A percentile compares a stretch with the other conserved stretches of the same genome.
Evolutionary conservation across 2,329 filamentous ascomycete genomes (phyloP).

Genomic region (Arthrobotrys conoides): DNA sequence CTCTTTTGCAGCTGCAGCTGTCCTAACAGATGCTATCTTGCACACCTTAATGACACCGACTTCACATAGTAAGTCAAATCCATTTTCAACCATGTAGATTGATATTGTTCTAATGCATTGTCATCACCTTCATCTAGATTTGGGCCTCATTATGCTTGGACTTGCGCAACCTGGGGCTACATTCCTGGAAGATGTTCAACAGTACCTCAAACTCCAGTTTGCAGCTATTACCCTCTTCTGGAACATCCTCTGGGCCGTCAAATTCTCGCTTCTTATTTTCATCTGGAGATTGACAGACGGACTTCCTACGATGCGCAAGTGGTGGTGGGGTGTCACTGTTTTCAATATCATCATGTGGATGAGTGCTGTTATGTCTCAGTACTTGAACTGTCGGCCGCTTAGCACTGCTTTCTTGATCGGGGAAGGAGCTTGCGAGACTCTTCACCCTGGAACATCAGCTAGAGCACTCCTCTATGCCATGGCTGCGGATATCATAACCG

Average conservation of each 20-base stretch:
- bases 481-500: slow-evolving; percentile 64
- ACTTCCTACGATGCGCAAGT: slow-evolving; percentile 63
- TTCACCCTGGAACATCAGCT: slow-evolving; percentile 54
- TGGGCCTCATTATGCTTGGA: slow-evolving; percentile 47
- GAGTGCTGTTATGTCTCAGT: slow-evolving; percentile 64
- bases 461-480: slow-evolving; percentile 64
- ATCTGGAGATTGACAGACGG: slow-evolving; percentile 65
- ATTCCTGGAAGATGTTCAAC: slow-evolving; percentile 60
- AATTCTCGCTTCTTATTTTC: slow-evolving; percentile 64
- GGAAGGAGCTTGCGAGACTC: slow-evolving; percentile 61
- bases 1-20: slow-evolving; percentile 40
- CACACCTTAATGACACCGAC: slow-evolving; percentile 54
- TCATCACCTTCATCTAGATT: slow-evolving; percentile 5
- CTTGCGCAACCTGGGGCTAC: slow-evolving; percentile 39
- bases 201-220: slow-evolving; percentile 65
- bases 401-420: slow-evolving; percentile 64
- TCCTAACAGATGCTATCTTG: slow-evolving; percentile 34
- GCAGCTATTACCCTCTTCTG: slow-evolving; percentile 65
- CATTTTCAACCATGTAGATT: background rate
- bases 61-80: slow-evolving; percentile 31
- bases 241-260: slow-evolving; percentile 65
- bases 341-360: slow-evolving; percentile 64
- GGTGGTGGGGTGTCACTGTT: slow-evolving; percentile 64
- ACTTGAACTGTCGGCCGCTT: slow-evolving; percentile 64
- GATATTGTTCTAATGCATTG: background rate